Base-by-base conservation (phyloP, 2,329 filamentous ascomycete genomes). In the Mycocentrospora acerina region DNA sequence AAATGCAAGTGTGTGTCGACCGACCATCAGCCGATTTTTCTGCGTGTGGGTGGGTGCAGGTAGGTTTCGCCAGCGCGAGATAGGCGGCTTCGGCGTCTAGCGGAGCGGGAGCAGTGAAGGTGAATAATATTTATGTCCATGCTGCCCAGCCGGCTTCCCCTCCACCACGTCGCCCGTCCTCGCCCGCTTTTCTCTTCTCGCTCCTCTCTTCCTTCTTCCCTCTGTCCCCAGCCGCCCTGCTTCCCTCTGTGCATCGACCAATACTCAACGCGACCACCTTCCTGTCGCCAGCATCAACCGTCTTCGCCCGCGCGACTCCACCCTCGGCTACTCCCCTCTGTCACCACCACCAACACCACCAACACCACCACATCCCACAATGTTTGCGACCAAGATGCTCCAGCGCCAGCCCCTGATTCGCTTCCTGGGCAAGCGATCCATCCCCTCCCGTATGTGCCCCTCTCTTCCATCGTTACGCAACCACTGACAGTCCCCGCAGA, bases 321-420 rank as follows among this genome's bases (percentile, higher is more conserved):
- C 10, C 14, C 33, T 26, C 25, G 18, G 18, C 33, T 15, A 10
- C 26, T 22, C 24, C 10, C 37, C 34, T 25, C 27, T 17, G 24
- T 27, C 24, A 24, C 36, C 12, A 19, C 38, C 34, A 29, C 46
- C 35, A 34, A 37, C 42, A 33, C 37, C 40, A 42, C 40, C 28
- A 36, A 35, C 39, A 32, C 45, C 41, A 45, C 25, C 43, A 19
- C 32, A 42, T 24, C 39, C 40, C 56, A 54, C 49, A 44, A 75
- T 76, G 72, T 68, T 70, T 47, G 67, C 70, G 32, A 75, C 73
- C 46, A 66, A 68, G 43, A 53, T 61, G 18, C 71, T 76, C 50
- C 64, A 69, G 52, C 68, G 72, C 44, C 70, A 75, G 66, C 73
- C 74, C 47, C 61, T 76, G 71, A 77, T 77, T 60, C 65, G 67